These are phyloP conservation scores for Fraxinus albicans DNA, from an alignment of 305 asterid species.

Conservation along the genomic window DNA sequence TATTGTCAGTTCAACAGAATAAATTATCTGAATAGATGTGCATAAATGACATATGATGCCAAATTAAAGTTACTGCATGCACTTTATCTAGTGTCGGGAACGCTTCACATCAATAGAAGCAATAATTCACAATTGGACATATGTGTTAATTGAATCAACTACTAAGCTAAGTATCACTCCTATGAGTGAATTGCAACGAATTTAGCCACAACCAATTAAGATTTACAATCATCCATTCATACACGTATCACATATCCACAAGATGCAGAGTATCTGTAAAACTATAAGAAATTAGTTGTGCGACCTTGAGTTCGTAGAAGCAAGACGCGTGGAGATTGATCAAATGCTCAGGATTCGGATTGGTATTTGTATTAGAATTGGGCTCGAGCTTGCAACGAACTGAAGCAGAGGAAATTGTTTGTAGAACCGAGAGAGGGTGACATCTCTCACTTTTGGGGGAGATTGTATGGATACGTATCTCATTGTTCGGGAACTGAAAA, in stretches of 20 bases:
- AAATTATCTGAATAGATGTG: background rate
- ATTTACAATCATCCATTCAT: background rate
- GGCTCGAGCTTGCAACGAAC: slow-evolving; percentile 94
- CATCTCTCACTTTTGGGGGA: slow-evolving; percentile 72
- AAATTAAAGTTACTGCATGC: background rate
- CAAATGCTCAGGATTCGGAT: slow-evolving; percentile 47
- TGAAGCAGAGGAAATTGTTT: slow-evolving; percentile 63
- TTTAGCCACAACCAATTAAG: slow-evolving; percentile 1
- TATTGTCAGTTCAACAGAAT: background rate
- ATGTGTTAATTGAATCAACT: background rate
- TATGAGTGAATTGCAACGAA: slow-evolving; percentile 2
- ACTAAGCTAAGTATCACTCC: slow-evolving; percentile 12
- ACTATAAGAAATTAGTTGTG: background rate
- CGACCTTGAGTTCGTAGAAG: slow-evolving; percentile 84
- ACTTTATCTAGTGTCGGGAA: background rate
- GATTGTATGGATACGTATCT: slow-evolving; percentile 78
- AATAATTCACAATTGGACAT: background rate
- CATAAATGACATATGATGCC: background rate
- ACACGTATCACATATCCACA: background rate
- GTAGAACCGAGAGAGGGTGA: slow-evolving; percentile 81
- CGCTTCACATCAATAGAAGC: background rate
- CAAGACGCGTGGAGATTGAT: slow-evolving; percentile 79
- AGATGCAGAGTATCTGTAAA: background rate
- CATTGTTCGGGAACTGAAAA: slow-evolving; percentile 80
- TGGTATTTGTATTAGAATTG: slow-evolving; percentile 30